A percentile compares a stretch with the other conserved stretches of the same genome.
Evolutionary conservation across 768 basidiomycete genomes (phyloP).

Genomic region (Mycena crocata): DNA sequence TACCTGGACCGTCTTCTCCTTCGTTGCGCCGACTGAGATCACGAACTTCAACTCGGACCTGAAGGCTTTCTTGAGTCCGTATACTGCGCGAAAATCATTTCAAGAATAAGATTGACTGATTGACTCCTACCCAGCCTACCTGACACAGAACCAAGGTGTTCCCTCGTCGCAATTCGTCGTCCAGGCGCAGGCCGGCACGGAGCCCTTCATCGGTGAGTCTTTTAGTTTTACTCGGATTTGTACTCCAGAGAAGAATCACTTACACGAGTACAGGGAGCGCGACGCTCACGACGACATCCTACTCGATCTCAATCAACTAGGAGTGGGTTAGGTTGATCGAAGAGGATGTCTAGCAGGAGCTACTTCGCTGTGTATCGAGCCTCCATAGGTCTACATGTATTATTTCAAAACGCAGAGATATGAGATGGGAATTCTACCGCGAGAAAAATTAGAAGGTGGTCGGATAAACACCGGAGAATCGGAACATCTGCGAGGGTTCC

Average conservation of each 20-base stretch:
- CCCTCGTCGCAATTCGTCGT: constrained; percentile 48
- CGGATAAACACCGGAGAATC: too few relatives aligned
- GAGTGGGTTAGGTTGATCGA: too few relatives aligned
- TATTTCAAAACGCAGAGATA: too few relatives aligned
- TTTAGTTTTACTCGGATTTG: not conserved
- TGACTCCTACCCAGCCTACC: constrained; percentile 38
- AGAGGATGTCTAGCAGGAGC: too few relatives aligned
- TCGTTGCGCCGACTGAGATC: constrained; percentile 49
- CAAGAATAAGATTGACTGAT: not conserved
- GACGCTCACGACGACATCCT: constrained; percentile 45
- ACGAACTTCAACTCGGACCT: constrained; percentile 49
- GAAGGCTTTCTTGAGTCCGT: constrained; percentile 47
- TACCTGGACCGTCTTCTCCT: constrained; percentile 49
- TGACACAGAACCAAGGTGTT: constrained; percentile 43
- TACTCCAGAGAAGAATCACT: not conserved
- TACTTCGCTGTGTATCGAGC: too few relatives aligned
- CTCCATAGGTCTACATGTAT: too few relatives aligned
- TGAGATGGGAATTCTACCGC: too few relatives aligned
- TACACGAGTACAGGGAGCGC: constrained; percentile 38
- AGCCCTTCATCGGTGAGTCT: constrained; percentile 46
- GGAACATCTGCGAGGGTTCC: too few relatives aligned
- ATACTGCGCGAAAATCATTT: too few relatives aligned
- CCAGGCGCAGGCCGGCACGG: constrained; percentile 50
- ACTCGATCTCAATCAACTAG: constrained; percentile 47
- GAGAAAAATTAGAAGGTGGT: too few relatives aligned